Percentiles rank a stretch among this genome's conserved stretches.
Evolutionary conservation across 148 eudicot species (phyloP).

Genomic region (Suaeda aralocaspica): DNA sequence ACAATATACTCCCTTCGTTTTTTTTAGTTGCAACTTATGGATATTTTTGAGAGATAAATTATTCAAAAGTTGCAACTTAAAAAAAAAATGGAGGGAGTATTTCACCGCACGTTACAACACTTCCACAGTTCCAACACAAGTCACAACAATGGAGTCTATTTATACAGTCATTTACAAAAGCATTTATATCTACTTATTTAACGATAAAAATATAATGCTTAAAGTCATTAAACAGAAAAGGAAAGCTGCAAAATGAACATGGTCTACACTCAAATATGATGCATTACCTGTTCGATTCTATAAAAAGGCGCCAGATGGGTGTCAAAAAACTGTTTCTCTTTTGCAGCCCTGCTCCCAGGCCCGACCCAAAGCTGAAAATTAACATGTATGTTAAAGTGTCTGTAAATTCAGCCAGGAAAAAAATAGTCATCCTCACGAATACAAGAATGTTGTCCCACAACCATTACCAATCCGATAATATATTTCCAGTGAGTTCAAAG

Average conservation of each 20-base stretch:
- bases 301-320: constrained; percentile 93
- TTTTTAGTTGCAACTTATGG: no score
- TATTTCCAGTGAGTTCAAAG: no score
- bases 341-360: constrained; percentile 88
- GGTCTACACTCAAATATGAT: constrained; percentile 7
- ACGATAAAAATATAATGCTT: background rate
- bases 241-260: background rate
- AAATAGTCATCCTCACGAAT: no score
- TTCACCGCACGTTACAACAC: no score
- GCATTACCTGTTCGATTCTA: constrained; percentile 89
- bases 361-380: constrained; percentile 95
- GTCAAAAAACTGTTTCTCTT: constrained; percentile 87
- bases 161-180: background rate
- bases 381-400: constrained; percentile 7
- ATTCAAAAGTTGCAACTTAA: no score
- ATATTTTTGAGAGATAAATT: no score
- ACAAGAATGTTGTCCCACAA: no score
- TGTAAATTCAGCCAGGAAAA: background rate
- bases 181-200: background rate
- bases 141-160: background rate
- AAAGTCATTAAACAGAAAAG: background rate
- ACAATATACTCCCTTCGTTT: no score
- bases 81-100: no score
- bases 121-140: no score
- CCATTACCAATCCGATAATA: no score